Evolutionary conservation across 768 basidiomycete species (phyloP).

Genomic region (Coprinopsis cinerea): DNA sequence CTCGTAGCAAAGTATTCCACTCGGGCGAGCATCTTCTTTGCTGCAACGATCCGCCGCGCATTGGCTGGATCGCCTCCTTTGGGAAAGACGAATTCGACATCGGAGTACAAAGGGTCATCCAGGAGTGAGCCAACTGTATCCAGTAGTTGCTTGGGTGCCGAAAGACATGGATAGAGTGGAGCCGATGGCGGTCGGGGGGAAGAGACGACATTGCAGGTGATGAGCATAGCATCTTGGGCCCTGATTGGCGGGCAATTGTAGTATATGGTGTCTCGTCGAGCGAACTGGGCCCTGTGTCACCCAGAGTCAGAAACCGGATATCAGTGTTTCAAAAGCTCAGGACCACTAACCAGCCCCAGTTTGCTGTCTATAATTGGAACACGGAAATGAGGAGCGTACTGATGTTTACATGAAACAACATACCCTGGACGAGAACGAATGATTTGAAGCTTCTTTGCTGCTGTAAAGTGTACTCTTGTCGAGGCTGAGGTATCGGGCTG

Average conservation of each 20-base stretch:
- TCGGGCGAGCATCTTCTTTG: conserved; percentile 57
- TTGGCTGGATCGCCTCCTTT: conserved; percentile 30
- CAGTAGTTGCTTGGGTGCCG: conserved; percentile 62
- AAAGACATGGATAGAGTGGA: conserved; percentile 38
- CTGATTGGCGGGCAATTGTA: conserved; percentile 49
- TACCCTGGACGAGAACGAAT: conserved; percentile 69
- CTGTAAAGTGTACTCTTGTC: conserved; percentile 49
- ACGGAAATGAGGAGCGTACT: background rate
- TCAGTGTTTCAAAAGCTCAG: background rate
- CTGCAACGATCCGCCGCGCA: conserved; percentile 57
- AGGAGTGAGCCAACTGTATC: conserved; percentile 69
- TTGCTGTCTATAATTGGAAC: conserved; percentile 50
- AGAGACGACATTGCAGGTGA: conserved; percentile 74
- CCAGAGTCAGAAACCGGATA: background rate
- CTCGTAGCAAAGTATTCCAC: conserved; percentile 78
- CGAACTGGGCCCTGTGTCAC: conserved; percentile 64
- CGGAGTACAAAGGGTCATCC: conserved; percentile 80
- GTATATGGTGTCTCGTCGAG: conserved; percentile 65
- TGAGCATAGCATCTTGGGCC: conserved; percentile 62
- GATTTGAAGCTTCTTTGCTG: conserved; percentile 75
- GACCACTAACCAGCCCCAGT: conserved; percentile 73
- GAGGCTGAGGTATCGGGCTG: conserved; percentile 19
- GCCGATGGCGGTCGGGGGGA: conserved; percentile 46
- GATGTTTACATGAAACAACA: background rate
- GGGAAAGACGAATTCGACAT: conserved; percentile 76